Base-by-base conservation (phyloP, 2,329 filamentous ascomycete genomes). In the Alternaria metachromatica region DNA sequence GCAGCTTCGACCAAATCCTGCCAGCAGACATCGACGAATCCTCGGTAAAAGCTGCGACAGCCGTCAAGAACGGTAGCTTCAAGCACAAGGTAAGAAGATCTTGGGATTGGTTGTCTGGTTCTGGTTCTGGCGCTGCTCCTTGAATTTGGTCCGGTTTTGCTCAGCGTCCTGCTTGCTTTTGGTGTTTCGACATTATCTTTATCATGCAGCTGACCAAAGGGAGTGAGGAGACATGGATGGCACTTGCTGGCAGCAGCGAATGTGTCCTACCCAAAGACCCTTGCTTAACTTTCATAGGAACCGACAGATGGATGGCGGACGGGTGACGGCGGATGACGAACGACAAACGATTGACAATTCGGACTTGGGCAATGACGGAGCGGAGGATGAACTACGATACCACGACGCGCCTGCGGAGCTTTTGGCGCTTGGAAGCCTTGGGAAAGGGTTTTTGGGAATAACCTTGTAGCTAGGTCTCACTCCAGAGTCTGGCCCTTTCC, bases 11-110 rank as follows among this genome's bases (percentile, higher is more conserved):
- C 6, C 60, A 62, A 23, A 55, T 61, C 12, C 55, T 28, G 23
- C 20, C 55, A 12, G 26, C 13, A 26, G 60, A 63, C 12, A 15
- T 23, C 18, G 51, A 60, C 8, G 28, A 13, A 28, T 15, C 18
- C 43, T 33, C 58, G 20, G 10, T 37, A 10, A 12, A 41, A 13
- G 2, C 49, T 37, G 21, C 13, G 28, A 48, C 55, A 18, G 50
- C 21, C 15, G 18, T 37, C 21, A 60, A 62, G 44, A 18, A 41
- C 13, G 41, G 30, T 15, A 53, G 50, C 20, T 59, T 67, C 41
- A 58, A 62, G 23, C 69, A 72, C 3, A 69, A 65, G 63, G 65
- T 67, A 58, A 70, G 65, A 57, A 51, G 44, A 51, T 71, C 70
- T 41, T 55, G 62, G 53, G 60, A 62, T 33, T 69, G 62, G 67